A percentile compares a stretch with the other conserved stretches of the same genome.
phyloP scores from a whole-genome alignment of 2,329 filamentous ascomycete genomes.

The Cladophialophora bantiana region DNA sequence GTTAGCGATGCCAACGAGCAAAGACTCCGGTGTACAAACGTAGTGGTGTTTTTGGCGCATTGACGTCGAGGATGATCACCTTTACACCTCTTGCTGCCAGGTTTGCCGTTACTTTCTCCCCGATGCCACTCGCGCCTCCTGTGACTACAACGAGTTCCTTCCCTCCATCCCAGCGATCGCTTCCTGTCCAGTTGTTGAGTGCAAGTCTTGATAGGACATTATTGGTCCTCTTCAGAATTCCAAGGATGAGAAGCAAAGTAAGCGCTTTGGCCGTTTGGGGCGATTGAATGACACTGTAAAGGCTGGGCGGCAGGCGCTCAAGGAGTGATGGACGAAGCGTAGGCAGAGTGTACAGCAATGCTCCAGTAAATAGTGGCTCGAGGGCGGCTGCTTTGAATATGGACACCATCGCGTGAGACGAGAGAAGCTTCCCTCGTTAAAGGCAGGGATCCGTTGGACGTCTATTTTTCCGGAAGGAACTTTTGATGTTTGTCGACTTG shows the following conservation, averaged over 20 bases:
- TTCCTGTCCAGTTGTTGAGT: constrained; percentile 15
- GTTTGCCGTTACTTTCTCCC: neutral
- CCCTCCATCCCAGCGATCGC: neutral
- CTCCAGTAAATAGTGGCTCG: neutral
- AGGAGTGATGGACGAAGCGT: neutral
- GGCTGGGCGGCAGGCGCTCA: constrained; percentile 1
- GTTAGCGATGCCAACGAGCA: constrained; percentile 59
- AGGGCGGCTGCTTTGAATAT: neutral
- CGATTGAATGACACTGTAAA: neutral
- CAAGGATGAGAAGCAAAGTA: neutral
- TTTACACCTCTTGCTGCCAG: constrained; percentile 58
- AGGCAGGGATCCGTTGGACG: too few relatives aligned
- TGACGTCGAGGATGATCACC: constrained; percentile 75
- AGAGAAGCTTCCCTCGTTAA: neutral
- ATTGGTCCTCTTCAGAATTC: constrained; percentile 2
- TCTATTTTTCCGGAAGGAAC: neutral
- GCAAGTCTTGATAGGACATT: constrained; percentile 6
- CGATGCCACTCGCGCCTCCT: constrained; percentile 7
- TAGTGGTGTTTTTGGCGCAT: constrained; percentile 68
- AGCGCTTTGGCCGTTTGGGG: constrained; percentile 1
- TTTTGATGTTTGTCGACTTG: neutral
- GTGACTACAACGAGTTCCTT: constrained; percentile 17
- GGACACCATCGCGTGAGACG: neutral
- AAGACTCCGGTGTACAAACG: constrained; percentile 44
- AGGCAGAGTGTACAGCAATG: neutral